A percentile compares a stretch with the other conserved stretches of the same genome.
phyloP scores from a whole-genome alignment of 2,329 filamentous ascomycete species.

The Rosellinia necatrix region DNA sequence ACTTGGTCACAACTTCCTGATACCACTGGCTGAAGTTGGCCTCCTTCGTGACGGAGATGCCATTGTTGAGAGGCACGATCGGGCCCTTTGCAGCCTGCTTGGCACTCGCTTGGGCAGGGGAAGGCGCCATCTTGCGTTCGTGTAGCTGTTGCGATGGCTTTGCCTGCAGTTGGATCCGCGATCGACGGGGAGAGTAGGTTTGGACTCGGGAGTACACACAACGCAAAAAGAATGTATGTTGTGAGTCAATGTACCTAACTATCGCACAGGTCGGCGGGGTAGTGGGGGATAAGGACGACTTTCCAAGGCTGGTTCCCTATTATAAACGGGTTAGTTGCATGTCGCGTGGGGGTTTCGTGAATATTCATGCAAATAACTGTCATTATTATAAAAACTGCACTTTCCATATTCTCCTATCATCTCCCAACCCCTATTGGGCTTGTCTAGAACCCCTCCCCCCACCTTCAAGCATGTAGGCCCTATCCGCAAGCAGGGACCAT shows the following conservation, averaged over 20 bases:
- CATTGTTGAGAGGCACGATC: conserved; percentile 7
- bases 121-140: conserved; percentile 6
- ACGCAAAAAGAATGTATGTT: conserved; percentile 10
- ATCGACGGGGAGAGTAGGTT: background rate
- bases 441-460: too few relatives aligned
- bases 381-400: too few relatives aligned
- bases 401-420: too few relatives aligned
- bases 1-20: conserved; percentile 95
- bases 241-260: background rate
- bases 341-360: too few relatives aligned
- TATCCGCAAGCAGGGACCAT: too few relatives aligned
- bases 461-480: too few relatives aligned
- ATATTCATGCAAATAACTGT: too few relatives aligned
- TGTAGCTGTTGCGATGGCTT: background rate
- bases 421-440: too few relatives aligned
- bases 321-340: conserved; percentile 1
- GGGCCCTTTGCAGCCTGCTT: conserved; percentile 8
- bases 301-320: too few relatives aligned
- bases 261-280: conserved; percentile 8
- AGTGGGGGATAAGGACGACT: conserved; percentile 4
- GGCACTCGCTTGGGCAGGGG: background rate
- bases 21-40: conserved; percentile 91
- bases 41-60: conserved; percentile 28
- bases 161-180: background rate
- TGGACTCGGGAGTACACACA: conserved; percentile 1